phyloP scores from a whole-genome alignment of 805 yeast species.

The Hanseniaspora meyeri region DNA sequence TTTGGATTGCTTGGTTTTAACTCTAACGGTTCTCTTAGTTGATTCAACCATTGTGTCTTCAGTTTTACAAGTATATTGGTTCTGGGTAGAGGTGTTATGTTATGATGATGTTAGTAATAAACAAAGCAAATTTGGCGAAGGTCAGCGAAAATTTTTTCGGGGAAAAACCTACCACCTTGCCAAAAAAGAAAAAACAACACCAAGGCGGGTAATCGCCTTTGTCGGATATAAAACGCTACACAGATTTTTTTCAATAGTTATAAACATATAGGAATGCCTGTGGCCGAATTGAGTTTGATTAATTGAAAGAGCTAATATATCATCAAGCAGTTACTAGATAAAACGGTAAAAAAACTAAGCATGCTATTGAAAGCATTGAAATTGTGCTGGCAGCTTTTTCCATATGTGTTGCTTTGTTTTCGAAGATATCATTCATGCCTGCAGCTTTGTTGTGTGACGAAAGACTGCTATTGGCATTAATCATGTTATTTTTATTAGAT shows the following conservation, averaged over 20 bases:
- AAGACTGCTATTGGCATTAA: neutral
- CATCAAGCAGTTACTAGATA: too few relatives aligned
- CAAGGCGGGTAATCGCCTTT: neutral
- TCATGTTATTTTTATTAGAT: conserved; percentile 9
- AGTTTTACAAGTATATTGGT: conserved; percentile 14
- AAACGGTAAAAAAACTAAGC: neutral
- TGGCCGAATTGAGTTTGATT: too few relatives aligned
- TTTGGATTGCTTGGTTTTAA: conserved; percentile 75
- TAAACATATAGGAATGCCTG: too few relatives aligned
- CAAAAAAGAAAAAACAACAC: neutral
- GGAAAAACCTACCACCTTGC: neutral
- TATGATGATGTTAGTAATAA: too few relatives aligned
- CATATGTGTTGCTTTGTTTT: neutral
- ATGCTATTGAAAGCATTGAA: neutral
- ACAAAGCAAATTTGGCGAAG: neutral
- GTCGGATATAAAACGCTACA: neutral
- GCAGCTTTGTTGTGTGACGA: neutral
- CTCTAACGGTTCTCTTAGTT: conserved; percentile 66
- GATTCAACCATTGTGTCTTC: conserved; percentile 19
- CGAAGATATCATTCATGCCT: neutral
- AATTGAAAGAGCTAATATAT: too few relatives aligned
- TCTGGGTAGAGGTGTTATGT: neutral
- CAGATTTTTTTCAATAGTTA: too few relatives aligned
- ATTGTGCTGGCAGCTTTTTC: neutral
- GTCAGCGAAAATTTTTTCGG: neutral